Evolutionary conservation across 1,139 yeast genomes (phyloP).

Genomic region (Taphrina deformans): DNA sequence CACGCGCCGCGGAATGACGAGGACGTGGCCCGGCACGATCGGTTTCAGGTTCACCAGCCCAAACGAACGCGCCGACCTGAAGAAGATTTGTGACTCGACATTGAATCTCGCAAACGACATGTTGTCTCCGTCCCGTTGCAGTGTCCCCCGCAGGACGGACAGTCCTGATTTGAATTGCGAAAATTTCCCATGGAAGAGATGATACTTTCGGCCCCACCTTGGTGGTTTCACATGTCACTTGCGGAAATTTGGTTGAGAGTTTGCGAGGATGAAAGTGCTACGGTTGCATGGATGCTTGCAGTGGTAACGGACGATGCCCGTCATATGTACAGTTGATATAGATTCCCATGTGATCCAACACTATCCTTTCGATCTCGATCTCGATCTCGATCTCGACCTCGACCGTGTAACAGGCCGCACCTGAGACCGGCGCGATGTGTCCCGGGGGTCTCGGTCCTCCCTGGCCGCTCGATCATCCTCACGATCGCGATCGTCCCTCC

Average conservation of each 20-base stretch:
- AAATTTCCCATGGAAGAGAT: too few species aligned
- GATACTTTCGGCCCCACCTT: neutral
- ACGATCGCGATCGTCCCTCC: neutral
- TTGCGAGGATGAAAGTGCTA: too few species aligned
- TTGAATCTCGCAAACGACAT: slow-evolving; percentile 24
- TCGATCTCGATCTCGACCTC: slow-evolving; percentile 8
- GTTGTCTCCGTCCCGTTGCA: neutral
- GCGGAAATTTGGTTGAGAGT: neutral
- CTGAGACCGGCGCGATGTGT: neutral
- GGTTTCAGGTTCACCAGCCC: slow-evolving; percentile 89
- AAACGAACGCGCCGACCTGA: slow-evolving; percentile 49
- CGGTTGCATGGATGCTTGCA: too few species aligned
- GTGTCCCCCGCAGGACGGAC: neutral
- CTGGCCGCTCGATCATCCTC: neutral
- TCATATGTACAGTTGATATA: too few species aligned
- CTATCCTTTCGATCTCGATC: neutral
- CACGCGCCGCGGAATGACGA: slow-evolving; percentile 74
- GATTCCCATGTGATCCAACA: too few species aligned
- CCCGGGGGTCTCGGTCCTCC: neutral
- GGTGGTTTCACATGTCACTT: neutral
- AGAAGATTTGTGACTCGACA: slow-evolving; percentile 27
- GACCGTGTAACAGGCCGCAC: neutral
- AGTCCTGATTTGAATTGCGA: neutral
- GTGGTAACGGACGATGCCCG: too few species aligned
- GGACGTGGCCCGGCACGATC: slow-evolving; percentile 80